Conservation (phyloP, 805 yeast species). For the Candida sonorensis region DNA sequence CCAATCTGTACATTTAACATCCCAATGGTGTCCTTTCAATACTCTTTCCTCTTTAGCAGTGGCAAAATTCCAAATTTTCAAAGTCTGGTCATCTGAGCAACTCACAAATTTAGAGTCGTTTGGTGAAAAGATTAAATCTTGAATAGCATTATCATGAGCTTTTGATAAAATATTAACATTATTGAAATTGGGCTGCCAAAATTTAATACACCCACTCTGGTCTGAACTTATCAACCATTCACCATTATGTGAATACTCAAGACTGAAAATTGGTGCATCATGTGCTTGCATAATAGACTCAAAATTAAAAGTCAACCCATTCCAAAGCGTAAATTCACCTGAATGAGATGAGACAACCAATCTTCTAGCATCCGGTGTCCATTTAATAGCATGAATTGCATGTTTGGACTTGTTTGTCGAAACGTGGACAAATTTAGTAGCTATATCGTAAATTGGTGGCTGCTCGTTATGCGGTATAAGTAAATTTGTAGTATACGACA, state of each 20-base stretch:
- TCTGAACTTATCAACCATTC: constrained; percentile 96
- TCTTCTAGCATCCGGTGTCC: constrained; percentile 97
- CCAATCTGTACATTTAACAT: constrained; percentile 96
- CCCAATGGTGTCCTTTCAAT: constrained; percentile 96
- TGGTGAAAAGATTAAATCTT: constrained; percentile 86
- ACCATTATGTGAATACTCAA: constrained; percentile 80
- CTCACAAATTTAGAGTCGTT: constrained; percentile 89
- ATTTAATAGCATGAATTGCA: constrained; percentile 80
- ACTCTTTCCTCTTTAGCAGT: constrained; percentile 77
- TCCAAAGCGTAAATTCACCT: constrained; percentile 97
- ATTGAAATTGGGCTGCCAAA: constrained; percentile 97
- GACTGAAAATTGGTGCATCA: constrained; percentile 76
- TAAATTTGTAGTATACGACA: constrained; percentile 54
- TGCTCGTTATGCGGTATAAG: constrained; percentile 52
- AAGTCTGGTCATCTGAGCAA: constrained; percentile 83
- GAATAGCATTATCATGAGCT: constrained; percentile 74
- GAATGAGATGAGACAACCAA: constrained; percentile 82
- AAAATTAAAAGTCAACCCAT: constrained; percentile 89
- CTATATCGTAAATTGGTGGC: constrained; percentile 52
- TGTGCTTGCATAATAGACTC: constrained; percentile 99
- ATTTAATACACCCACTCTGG: constrained; percentile 84
- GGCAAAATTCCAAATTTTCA: constrained; percentile 93
- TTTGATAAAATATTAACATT: constrained; percentile 74
- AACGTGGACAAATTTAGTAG: constrained; percentile 81
- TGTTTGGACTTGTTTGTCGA: constrained; percentile 89